These are phyloP conservation scores for Colletotrichum horii DNA, from an alignment of 2,329 filamentous ascomycete genomes.

Conservation along the genomic window DNA sequence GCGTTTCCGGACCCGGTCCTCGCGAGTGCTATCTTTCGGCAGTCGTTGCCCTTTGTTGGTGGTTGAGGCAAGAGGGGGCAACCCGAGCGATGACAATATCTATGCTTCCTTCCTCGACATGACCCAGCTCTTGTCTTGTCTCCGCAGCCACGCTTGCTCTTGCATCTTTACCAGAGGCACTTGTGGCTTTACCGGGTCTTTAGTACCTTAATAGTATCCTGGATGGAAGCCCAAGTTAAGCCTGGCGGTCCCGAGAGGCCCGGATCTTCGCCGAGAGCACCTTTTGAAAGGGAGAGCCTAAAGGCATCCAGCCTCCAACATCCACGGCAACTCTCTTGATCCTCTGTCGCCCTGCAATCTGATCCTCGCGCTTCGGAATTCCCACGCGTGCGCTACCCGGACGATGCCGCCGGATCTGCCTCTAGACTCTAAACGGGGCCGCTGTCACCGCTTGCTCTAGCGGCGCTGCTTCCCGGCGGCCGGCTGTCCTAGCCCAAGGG, in stretches of 20 bases:
- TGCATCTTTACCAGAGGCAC: not conserved
- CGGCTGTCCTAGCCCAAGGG: not conserved
- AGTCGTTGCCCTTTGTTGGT: not conserved
- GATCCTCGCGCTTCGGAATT: not conserved
- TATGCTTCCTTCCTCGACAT: not conserved
- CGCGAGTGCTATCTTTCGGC: not conserved
- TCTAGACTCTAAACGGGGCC: not conserved
- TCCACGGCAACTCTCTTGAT: not conserved
- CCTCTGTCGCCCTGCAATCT: not conserved
- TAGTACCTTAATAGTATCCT: not conserved
- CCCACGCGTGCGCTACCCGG: not conserved
- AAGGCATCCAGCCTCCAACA: not conserved
- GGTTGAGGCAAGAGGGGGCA: not conserved
- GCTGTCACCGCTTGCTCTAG: not conserved
- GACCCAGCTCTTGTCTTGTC: not conserved
- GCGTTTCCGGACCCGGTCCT: not conserved
- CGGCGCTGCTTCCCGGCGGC: slow-evolving; percentile 3
- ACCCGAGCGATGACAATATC: not conserved
- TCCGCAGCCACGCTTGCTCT: not conserved
- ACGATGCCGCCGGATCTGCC: not conserved
- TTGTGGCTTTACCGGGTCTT: not conserved
- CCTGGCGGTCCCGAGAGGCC: not conserved
- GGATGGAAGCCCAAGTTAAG: not conserved
- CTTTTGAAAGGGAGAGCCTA: not conserved
- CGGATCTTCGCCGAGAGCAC: not conserved